Base-by-base conservation (phyloP, 257 asterid genomes). In the Rehmannia glutinosa region DNA sequence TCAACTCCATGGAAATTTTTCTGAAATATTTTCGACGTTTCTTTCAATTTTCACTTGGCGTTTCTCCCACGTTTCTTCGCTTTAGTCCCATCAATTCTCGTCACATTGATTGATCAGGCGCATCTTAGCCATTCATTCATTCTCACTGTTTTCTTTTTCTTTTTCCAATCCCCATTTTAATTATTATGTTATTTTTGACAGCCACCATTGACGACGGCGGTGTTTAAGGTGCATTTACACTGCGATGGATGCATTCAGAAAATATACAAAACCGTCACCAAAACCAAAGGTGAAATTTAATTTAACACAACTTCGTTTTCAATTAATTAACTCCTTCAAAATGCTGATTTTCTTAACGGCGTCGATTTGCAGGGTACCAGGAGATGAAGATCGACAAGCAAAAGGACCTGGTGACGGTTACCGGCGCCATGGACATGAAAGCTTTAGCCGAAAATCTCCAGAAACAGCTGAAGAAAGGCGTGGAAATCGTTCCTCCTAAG, bases 201-300 rank as follows among this genome's bases (percentile, higher is more conserved):
- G 98, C 76, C 72, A 32, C 82, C 86, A 1, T 80, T 86, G 0
- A 78, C 88, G 25, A 89, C 96, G 52, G 84, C 91, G 55, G 82
- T 75, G 70, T 6, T 92, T 73, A 92, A 87, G 71, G 68, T 87
- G 51, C 19, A 69, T 21, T 43, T 92, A 10, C 97, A 92, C 77
- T 92, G 98, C 71, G 90, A 89, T 8, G 98, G 98, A 11, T 92
- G 98, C 79, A 73, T 92, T 6, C 80, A 84, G 62, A 92, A 84
- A 50, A 90, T 92, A 11, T 21, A 67, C 79, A 92, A 76, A 71
- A 72, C 74, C 2, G 79, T 87, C 73, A 66, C 82, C 73, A 87
- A 84, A 66, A 81, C 96, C 41, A 81, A 78, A 74, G 98, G 98
- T 84, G 46, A 33, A 3, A 13, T 16, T 45, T 8, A 11, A n/a